Percentiles rank a stretch among this genome's conserved stretches.
These are phyloP conservation scores for Rhizophora apiculata DNA, from an alignment of 345 rosid species.

Conservation along the genomic window DNA sequence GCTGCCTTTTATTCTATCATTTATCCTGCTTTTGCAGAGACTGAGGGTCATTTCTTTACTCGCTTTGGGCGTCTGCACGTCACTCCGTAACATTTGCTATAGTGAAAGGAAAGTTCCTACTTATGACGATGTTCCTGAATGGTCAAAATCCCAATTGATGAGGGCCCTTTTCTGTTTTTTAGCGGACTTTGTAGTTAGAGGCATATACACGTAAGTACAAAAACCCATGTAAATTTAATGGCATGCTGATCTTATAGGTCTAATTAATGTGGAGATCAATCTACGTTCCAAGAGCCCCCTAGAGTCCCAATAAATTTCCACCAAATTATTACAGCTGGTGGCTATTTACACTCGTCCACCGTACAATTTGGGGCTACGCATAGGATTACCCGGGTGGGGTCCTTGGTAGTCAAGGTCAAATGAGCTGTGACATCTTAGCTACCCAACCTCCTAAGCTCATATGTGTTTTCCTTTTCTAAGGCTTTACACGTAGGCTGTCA, in stretches of 20 bases:
- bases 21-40: slow-evolving; percentile 23
- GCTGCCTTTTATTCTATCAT: background rate
- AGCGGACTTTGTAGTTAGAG: background rate
- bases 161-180: background rate
- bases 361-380: background rate
- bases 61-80: background rate
- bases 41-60: slow-evolving; percentile 12
- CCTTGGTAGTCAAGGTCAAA: background rate
- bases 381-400: background rate
- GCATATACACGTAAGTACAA: background rate
- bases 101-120: slow-evolving; percentile 20
- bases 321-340: background rate
- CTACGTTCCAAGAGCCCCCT: background rate
- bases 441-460: background rate
- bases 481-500: background rate
- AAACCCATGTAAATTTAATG: background rate
- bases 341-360: background rate
- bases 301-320: background rate
- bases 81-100: background rate
- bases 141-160: slow-evolving; percentile 19
- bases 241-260: background rate
- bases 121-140: slow-evolving; percentile 16
- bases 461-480: background rate
- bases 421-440: slow-evolving; percentile 6
- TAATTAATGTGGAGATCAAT: slow-evolving; percentile 5